Base-by-base conservation (phyloP, 1,284 basidiomycete species). In the Hemileia vastatrix region DNA sequence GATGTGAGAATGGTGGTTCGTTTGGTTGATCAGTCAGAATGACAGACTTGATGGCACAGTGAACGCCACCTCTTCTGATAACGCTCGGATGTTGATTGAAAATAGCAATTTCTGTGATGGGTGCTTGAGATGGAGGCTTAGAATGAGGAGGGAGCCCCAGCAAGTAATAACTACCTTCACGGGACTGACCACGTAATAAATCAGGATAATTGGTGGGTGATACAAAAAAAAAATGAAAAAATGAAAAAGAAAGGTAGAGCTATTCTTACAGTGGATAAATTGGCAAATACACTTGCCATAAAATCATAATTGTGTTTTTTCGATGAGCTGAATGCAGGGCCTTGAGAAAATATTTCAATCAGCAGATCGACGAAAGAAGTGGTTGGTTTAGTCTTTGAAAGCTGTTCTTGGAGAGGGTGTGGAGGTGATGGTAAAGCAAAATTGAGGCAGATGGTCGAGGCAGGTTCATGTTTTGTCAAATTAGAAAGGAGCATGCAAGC, bases 401-500 rank as follows among this genome's bases (percentile, higher is more conserved):
- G 21, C 19, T 47, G 40, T 23, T 52, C 52, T 19, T 24, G 45
- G 9, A 62, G 81, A 80, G 5, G 79, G 73, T 31, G 77, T 68
- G 23, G 74, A 78, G 15, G 90, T 79, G 54, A 91, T 79, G 1
- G 84, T 77, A 54, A 93, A 80, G 60, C 82, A 33, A 93, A 78
- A 2, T 80, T 79, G 2, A 93, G 79, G 8, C 96, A 78, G 1
- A 81, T 76, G 2, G 83, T 79, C 66, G 87, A 86, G 54, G 88
- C 82, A 0, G 82, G 78, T 3, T 89, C 81, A 57, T 89, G 84
- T 11, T 88, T 83, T 13, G 91, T 90, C 48, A 97, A 80, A 77
- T 99, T 99, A 18, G 93, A 96, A 4, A 98, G 82, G 1, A 98
- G 81, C 95, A 99, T 98, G 32, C 90, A 85, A 1, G 92, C 91